Evolutionary conservation across 169 alveolate genomes (phyloP).

Genomic region (Plasmodium blacklocki): DNA sequence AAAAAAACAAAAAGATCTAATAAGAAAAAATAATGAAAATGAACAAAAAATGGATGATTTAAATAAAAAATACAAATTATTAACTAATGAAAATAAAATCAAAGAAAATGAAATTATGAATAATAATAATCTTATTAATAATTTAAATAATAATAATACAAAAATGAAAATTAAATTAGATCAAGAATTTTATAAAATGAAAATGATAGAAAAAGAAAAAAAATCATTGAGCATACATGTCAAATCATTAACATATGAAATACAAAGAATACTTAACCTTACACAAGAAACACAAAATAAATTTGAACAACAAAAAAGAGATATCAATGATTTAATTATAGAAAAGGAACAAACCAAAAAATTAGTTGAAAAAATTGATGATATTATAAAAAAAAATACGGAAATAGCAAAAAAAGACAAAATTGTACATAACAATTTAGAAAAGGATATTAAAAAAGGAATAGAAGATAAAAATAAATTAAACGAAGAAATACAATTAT

Average conservation of each 20-base stretch:
- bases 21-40: conserved; percentile 37
- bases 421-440: conserved; percentile 25
- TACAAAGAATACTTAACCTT: conserved; percentile 38
- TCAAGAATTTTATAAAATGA: conserved; percentile 63
- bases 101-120: conserved; percentile 40
- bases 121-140: conserved; percentile 21
- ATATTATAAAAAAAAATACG: conserved; percentile 43
- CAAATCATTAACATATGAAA: conserved; percentile 65
- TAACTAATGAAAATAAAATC: conserved; percentile 32
- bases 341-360: conserved; percentile 75
- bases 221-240: conserved; percentile 50
- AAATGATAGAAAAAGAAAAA: conserved; percentile 58
- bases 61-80: conserved; percentile 51
- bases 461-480: conserved; percentile 66
- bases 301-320: conserved; percentile 54
- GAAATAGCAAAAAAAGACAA: conserved; percentile 61
- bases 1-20: conserved; percentile 64
- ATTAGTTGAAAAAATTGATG: conserved; percentile 67
- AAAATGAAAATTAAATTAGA: conserved; percentile 65
- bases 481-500: conserved; percentile 57
- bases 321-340: conserved; percentile 53
- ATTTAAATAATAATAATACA: conserved; percentile 23
- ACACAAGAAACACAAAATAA: conserved; percentile 46
- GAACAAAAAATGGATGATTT: conserved; percentile 50
- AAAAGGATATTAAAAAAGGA: conserved; percentile 58